phyloP scores from a whole-genome alignment of 2,329 filamentous ascomycete species.

The Phaeophleospora eucalypticola region DNA sequence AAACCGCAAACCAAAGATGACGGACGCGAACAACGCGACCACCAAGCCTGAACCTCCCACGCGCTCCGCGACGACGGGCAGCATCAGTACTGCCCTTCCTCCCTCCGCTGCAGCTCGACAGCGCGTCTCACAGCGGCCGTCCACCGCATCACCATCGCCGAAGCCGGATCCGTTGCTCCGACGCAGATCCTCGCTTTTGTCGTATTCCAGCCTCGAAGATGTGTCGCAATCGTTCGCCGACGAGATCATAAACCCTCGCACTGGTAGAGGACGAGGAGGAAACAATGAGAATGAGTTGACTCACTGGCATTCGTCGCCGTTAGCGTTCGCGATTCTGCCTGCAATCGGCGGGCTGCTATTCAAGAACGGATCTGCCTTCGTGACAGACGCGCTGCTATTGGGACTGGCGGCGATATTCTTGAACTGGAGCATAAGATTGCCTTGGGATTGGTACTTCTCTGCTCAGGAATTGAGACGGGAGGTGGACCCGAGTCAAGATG shows the following conservation, averaged over 20 bases:
- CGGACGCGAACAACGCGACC: neutral
- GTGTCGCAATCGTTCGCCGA: constrained; percentile 63
- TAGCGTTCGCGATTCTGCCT: constrained; percentile 79
- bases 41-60: constrained; percentile 4
- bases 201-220: constrained; percentile 69
- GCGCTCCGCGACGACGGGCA: constrained; percentile 6
- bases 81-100: constrained; percentile 5
- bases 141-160: constrained; percentile 21
- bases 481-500: constrained; percentile 12
- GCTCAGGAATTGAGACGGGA: constrained; percentile 37
- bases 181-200: constrained; percentile 73
- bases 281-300: constrained; percentile 53
- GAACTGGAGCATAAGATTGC: constrained; percentile 86
- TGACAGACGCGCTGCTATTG: constrained; percentile 80
- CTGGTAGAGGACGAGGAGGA: constrained; percentile 28
- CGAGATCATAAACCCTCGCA: constrained; percentile 57
- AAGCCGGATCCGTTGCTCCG: constrained; percentile 36
- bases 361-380: constrained; percentile 73
- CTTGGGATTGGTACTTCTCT: constrained; percentile 65
- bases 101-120: constrained; percentile 18
- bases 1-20: constrained; percentile 3
- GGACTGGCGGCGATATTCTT: constrained; percentile 78
- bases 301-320: constrained; percentile 72
- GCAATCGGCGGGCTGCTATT: constrained; percentile 82
- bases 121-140: constrained; percentile 18